phyloP scores from a whole-genome alignment of 2,329 filamentous ascomycete genomes.

The Arthrobotrys musiformis region DNA sequence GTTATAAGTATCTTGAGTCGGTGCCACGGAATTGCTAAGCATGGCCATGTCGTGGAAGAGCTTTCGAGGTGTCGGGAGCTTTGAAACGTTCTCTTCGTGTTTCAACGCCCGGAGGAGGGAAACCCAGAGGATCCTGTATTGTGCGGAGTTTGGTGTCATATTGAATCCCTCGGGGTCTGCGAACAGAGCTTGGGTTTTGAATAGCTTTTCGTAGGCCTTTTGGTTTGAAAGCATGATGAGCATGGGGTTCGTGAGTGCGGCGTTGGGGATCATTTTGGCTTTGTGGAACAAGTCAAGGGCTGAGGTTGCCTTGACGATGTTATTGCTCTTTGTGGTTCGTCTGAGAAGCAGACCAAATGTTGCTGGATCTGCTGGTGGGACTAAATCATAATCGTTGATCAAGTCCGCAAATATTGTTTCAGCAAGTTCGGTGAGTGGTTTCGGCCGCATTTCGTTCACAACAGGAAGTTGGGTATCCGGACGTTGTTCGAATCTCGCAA shows the following conservation, averaged over 20 bases:
- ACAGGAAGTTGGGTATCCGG: constrained; percentile 26
- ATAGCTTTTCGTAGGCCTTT: constrained; percentile 13
- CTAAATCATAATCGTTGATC: constrained; percentile 25
- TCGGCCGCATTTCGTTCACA: constrained; percentile 48
- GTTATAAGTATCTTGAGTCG: constrained; percentile 8
- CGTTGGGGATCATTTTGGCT: constrained; percentile 35
- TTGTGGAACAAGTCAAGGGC: constrained; percentile 32
- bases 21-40: constrained; percentile 22
- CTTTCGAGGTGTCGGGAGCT: constrained; percentile 18
- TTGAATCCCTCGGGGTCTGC: constrained; percentile 27
- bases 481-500: constrained; percentile 33
- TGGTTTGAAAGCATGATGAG: constrained; percentile 36
- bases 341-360: constrained; percentile 44
- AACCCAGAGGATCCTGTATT: constrained; percentile 29
- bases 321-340: constrained; percentile 20
- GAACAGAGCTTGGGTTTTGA: constrained; percentile 9
- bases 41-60: constrained; percentile 41
- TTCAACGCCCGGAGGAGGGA: constrained; percentile 6
- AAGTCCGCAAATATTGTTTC: constrained; percentile 27
- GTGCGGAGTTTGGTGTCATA: constrained; percentile 7
- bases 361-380: constrained; percentile 46
- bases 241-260: constrained; percentile 28
- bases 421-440: constrained; percentile 19
- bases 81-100: neutral
- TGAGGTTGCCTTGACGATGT: constrained; percentile 39